Evolutionary conservation across 2,329 filamentous ascomycete species (phyloP), one percentile per base, ranked within the genome.

Genomic region (Clarireedia sp.): DNA sequence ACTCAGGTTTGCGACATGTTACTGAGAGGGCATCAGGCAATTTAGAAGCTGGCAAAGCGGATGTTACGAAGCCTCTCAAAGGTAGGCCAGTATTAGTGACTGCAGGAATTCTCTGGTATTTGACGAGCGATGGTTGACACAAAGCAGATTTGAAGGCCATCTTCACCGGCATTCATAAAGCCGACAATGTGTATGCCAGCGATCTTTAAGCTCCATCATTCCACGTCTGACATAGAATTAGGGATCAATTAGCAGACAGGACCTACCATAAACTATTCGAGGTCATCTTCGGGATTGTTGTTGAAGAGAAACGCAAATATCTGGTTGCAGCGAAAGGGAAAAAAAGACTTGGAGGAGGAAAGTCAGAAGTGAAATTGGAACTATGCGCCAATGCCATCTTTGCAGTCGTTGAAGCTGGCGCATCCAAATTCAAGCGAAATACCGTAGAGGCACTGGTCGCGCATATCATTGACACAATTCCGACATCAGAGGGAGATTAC

Each of bases 221-320:
- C 24, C 26, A 33, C n/a, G 17, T 45, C 59, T 67, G 52, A 64
- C 37, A 16, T 29, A 17, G 51, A 58, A 55, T 56, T 55, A 65
- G 65, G 38, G 58, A 69, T 29, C 65, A 71, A 12, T 74, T 96
- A 36, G 80, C 79, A 46, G 89, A 95, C 67, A 88, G 87, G 67
- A 80, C 80, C n/a, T 95, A 88, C 62, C 86, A 94, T 66, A 80
- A 81, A 57, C 83, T 96, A 44, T 89, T 89, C 63, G 90, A 96
- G 65, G 80, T 82, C 1, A 74, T 97, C 2, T 96, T 96, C 66
- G 78, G 80, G 53, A 85, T 78, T 66, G 79, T 79, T 1, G 69
- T 85, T 17, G 70, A 77, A 14, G 90, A 96, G 63, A 90, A 89
- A 67, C 75, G 82, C 9, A 68, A 71, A 17, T 87, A 81, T 60